phyloP scores from a whole-genome alignment of 495 filamentous ascomycete species.

The Aspergillus panamensis region DNA sequence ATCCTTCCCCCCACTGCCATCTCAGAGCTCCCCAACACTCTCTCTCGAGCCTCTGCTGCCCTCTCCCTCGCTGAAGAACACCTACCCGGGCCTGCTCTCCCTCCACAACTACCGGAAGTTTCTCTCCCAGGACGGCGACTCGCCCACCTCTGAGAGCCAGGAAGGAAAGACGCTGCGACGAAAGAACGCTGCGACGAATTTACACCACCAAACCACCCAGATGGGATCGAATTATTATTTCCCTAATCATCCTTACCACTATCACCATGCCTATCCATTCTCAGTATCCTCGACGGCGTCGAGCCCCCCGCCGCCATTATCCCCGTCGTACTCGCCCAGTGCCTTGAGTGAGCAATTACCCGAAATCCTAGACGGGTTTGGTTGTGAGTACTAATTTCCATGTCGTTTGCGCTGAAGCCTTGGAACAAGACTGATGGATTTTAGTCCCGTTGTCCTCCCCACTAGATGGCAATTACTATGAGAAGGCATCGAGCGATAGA shows the following conservation, averaged over 20 bases:
- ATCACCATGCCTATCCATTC: slow-evolving; percentile 23
- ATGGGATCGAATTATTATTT: slow-evolving; percentile 6
- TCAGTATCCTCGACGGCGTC: slow-evolving; percentile 37
- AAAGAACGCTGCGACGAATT: slow-evolving; percentile 36
- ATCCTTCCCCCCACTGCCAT: slow-evolving; percentile 3
- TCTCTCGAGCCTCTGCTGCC: slow-evolving; percentile 6
- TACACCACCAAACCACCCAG: slow-evolving; percentile 28
- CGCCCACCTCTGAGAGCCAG: slow-evolving; percentile 14
- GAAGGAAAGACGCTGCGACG: slow-evolving; percentile 33
- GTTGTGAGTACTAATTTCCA: slow-evolving; percentile 19
- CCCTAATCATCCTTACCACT: neutral
- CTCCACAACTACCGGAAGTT: slow-evolving; percentile 30
- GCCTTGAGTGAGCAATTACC: slow-evolving; percentile 35
- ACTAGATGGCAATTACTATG: slow-evolving; percentile 3
- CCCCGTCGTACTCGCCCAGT: slow-evolving; percentile 43
- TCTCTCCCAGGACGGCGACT: slow-evolving; percentile 21
- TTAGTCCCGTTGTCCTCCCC: slow-evolving; percentile 11
- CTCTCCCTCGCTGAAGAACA: slow-evolving; percentile 1
- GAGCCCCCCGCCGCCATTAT: slow-evolving; percentile 43
- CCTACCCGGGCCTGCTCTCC: slow-evolving; percentile 19
- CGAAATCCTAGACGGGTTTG: slow-evolving; percentile 28
- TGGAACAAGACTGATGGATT: neutral
- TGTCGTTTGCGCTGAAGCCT: neutral
- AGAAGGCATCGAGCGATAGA: neutral
- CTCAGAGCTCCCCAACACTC: slow-evolving; percentile 10